Base-by-base conservation (phyloP, 352 stramenopile genomes). In the Pythium rishiriense region DNA sequence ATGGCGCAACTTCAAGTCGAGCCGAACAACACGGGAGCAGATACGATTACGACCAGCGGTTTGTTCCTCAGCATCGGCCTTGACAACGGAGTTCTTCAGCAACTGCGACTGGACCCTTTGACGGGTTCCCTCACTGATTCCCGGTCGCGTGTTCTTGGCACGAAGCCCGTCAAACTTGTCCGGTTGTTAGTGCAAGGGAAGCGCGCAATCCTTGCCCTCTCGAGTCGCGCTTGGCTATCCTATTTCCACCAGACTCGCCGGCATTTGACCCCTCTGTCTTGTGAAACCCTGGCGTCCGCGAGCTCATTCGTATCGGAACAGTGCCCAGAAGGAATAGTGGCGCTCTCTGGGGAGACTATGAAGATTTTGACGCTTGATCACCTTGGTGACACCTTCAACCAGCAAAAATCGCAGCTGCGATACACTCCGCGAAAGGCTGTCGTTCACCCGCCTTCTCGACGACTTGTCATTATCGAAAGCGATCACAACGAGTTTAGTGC, bases 351-450 rank as follows among this genome's bases (percentile, higher is more conserved):
- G 22, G 96, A 97, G 67, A 97, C 93, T 14, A 96, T 99, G 64
- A 93, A 98, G 60, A 99, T 99, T 62, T 73, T 99, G 53, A 98
- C 93, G 21, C 78, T 99, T 12, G 96, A 99, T 61, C 83, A 98
- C 28, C 73, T 98, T 12, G 91, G 86, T n/a, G 93, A 99, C 66
- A 88, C 86, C 6, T 99, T 99, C 72, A 99, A 99, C 73, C 94
- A 98, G 58, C 97, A 98, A 52, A 93, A 91, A 61, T 75, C 97
- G 4, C 87, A 92, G 42, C 75, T 99, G n/a, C 82, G 96, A 17
- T 99, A 99, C 77, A 99, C 98, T 4, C 98, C 98, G 41, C 92
- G 97, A 50, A 89, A 97, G 71, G 97, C 98, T 48, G 93, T 97
- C 3, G 69, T 98, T 10, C 81, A 99, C 48, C 87, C 86, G 9